These are phyloP conservation scores for Penicillium alfredii DNA, from an alignment of 495 filamentous ascomycete species.

Conservation along the genomic window DNA sequence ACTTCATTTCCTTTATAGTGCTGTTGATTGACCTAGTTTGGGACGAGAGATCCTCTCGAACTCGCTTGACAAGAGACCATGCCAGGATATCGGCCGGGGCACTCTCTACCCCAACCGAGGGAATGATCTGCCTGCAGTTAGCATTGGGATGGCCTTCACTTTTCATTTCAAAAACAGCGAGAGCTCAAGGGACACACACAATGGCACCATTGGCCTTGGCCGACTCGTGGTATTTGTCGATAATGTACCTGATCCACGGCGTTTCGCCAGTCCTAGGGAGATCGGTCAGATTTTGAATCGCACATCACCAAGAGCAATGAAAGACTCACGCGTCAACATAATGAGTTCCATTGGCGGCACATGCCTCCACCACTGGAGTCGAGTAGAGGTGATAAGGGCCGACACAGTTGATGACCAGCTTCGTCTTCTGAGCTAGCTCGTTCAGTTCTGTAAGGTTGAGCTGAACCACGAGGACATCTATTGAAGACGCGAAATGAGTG, in stretches of 20 bases:
- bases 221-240: slow-evolving; percentile 68
- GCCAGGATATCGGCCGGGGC: slow-evolving; percentile 76
- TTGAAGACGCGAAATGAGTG: slow-evolving; percentile 3
- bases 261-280: slow-evolving; percentile 66
- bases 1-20: slow-evolving; percentile 58
- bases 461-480: slow-evolving; percentile 48
- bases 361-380: slow-evolving; percentile 78
- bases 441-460: slow-evolving; percentile 60
- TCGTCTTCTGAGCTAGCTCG: slow-evolving; percentile 65
- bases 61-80: slow-evolving; percentile 58
- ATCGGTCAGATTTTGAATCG: slow-evolving; percentile 10
- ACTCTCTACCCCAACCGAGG: slow-evolving; percentile 79
- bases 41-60: slow-evolving; percentile 53
- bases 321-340: slow-evolving; percentile 67
- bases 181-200: slow-evolving; percentile 29
- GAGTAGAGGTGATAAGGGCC: slow-evolving; percentile 80
- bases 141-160: too few relatives aligned
- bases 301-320: too few relatives aligned
- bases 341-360: slow-evolving; percentile 80
- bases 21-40: slow-evolving; percentile 54
- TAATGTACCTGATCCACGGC: slow-evolving; percentile 72
- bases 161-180: background rate
- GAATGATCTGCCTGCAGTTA: slow-evolving; percentile 60
- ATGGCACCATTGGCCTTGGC: slow-evolving; percentile 74
- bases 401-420: slow-evolving; percentile 73